Base-by-base conservation (phyloP, 768 basidiomycete genomes). In the Paxillus ammoniavirescens region DNA sequence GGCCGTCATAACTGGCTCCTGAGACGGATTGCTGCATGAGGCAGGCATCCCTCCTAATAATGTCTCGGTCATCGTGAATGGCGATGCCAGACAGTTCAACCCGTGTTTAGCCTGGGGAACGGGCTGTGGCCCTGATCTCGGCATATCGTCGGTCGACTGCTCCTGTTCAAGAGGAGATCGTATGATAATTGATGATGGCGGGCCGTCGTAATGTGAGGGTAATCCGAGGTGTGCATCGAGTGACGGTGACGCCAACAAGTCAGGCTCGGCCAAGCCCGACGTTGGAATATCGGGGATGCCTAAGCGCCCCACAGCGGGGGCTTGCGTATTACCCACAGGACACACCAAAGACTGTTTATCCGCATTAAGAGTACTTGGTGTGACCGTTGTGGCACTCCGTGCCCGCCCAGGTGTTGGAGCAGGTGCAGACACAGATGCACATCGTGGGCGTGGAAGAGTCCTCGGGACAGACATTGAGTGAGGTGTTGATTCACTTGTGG, bases 171-270 rank as follows among this genome's bases (percentile, higher is more conserved):
- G 45, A 2, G 65, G 61, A 2, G 55, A 65, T 28, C 61, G 58
- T 49, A 65, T n/a, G 35, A 56, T n/a, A 36, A 63, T 65, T 4
- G 65, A 58, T 17, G 65, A 65, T 10, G 57, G 59, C 5, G 61
- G 61, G 6, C 40, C 15, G 43, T 57, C 56, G 33, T 58, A 52
- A 3, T 54, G 48, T 21, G 47, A 28, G 15, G 58, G 50, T 42
- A 56, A 45, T 33, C 62, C 65, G 23, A 46, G 42, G 15, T 14
- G 18, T 28, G 43, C 26, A 12, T 66, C 62, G 17, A 60, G 49
- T 12, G 56, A 47, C 0, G 60, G 49, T n/a, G 58, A 38, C 30
- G 14, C 35, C 23, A 57, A 26, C 21, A 36, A 42, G 41, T 43
- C 50, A 40, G n/a, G 44, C 43, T 50, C 49, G 40, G 46, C 23